Conservation (phyloP, 345 rosid genomes). For the Theobroma cacao region DNA sequence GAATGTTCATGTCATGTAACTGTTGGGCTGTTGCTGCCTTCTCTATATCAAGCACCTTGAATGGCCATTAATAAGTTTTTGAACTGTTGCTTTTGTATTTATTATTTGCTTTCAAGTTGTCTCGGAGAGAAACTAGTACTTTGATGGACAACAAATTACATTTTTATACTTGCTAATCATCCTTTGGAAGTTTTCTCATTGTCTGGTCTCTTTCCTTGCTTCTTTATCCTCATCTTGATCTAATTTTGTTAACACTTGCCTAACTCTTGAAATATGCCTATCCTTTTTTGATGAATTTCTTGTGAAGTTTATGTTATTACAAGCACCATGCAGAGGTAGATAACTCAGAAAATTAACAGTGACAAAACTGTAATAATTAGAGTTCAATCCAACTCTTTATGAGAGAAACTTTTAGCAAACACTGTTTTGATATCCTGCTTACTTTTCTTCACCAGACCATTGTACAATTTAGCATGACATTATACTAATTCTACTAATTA, state of each 20-base stretch:
- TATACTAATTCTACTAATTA: no score
- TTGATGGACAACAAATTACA: background rate
- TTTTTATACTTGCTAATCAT: background rate
- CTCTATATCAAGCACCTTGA: no score
- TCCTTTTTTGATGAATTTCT: background rate
- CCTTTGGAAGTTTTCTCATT: background rate
- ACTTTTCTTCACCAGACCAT: background rate
- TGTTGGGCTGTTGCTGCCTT: background rate
- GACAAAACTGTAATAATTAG: background rate
- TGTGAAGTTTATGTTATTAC: background rate
- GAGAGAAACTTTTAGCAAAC: background rate
- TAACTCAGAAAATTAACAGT: background rate
- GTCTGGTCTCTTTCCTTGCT: background rate
- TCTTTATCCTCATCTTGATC: background rate
- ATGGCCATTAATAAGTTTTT: background rate
- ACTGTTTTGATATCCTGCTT: background rate
- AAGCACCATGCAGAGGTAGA: background rate
- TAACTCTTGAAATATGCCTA: background rate
- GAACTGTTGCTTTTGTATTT: background rate
- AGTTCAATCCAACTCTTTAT: background rate
- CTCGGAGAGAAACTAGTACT: background rate
- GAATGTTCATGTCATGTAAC: background rate
- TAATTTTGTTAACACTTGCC: background rate
- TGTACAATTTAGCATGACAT: background rate
- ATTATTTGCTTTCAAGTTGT: background rate